These are phyloP conservation scores for Saccharomyces paradoxus DNA, from an alignment of 805 yeast species.

Conservation along the genomic window DNA sequence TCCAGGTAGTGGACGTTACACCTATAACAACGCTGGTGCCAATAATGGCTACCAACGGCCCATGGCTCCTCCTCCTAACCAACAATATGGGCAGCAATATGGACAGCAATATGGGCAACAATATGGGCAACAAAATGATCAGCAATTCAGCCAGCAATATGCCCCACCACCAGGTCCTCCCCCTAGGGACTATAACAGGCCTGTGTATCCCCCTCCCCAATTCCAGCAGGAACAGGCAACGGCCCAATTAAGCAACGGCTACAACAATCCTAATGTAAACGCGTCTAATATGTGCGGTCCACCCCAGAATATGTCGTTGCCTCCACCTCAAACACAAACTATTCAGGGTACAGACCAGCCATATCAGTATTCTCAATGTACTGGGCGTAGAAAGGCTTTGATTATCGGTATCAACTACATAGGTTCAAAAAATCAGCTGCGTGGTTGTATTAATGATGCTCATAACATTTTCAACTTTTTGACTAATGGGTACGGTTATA, in stretches of 20 bases:
- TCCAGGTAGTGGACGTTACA: constrained; percentile 31
- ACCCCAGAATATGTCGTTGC: constrained; percentile 10
- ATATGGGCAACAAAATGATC: background rate
- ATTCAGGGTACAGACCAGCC: constrained; percentile 19
- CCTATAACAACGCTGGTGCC: constrained; percentile 19
- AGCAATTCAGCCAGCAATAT: constrained; percentile 4
- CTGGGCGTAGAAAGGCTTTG: constrained; percentile 67
- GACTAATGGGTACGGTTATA: constrained; percentile 39
- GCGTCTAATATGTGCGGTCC: constrained; percentile 5
- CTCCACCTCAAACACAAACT: constrained; percentile 20
- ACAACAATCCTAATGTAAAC: background rate
- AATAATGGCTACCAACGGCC: constrained; percentile 12
- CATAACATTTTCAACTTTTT: constrained; percentile 43
- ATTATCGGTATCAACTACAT: constrained; percentile 72
- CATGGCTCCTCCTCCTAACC: constrained; percentile 13
- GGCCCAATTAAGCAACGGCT: background rate
- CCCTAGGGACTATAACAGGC: constrained; percentile 6
- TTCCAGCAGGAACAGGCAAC: constrained; percentile 9
- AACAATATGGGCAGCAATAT: background rate
- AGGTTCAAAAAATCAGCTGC: constrained; percentile 50
- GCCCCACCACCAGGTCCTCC: constrained; percentile 10
- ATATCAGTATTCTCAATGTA: constrained; percentile 59
- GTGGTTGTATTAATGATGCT: constrained; percentile 79
- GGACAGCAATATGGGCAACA: too few relatives aligned
- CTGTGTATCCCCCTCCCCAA: constrained; percentile 13